Conservation (phyloP, 164 flowering plant genomes). For the Santalum album region DNA sequence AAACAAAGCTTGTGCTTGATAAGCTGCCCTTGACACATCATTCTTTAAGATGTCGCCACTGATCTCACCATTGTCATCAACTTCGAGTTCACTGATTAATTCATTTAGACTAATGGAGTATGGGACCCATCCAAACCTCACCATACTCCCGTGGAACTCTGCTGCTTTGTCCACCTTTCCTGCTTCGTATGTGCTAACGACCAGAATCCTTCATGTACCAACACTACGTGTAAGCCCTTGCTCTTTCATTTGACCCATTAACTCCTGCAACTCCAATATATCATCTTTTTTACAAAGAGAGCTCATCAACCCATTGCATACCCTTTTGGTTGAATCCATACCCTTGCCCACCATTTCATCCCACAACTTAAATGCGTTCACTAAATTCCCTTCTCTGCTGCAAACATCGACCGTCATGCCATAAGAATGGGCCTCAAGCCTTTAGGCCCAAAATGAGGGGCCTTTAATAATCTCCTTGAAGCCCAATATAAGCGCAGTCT, state of each 20-base stretch:
- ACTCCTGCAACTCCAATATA: neutral
- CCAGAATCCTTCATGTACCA: neutral
- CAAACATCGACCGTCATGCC: slow-evolving; percentile 27
- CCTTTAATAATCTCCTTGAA: no score
- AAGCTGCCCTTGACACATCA: neutral
- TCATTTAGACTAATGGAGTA: neutral
- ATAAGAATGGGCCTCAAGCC: no score
- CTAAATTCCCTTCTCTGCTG: slow-evolving; percentile 30
- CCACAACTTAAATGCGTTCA: slow-evolving; percentile 31
- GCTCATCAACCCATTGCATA: neutral
- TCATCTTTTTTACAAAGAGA: neutral
- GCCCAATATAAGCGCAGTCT: no score
- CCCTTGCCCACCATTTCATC: slow-evolving; percentile 39
- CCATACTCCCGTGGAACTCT: neutral
- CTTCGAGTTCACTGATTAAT: neutral
- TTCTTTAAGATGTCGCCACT: neutral
- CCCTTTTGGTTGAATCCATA: neutral
- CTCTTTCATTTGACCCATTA: neutral
- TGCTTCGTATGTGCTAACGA: neutral
- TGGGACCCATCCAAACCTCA: neutral
- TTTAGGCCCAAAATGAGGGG: no score
- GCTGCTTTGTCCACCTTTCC: neutral
- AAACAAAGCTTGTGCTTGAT: neutral
- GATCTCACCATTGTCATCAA: neutral
- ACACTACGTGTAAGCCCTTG: neutral